A percentile compares a stretch with the other conserved stretches of the same genome.
These are phyloP conservation scores for Alternaria atra DNA, from an alignment of 2,329 filamentous ascomycete species.

Conservation along the genomic window DNA sequence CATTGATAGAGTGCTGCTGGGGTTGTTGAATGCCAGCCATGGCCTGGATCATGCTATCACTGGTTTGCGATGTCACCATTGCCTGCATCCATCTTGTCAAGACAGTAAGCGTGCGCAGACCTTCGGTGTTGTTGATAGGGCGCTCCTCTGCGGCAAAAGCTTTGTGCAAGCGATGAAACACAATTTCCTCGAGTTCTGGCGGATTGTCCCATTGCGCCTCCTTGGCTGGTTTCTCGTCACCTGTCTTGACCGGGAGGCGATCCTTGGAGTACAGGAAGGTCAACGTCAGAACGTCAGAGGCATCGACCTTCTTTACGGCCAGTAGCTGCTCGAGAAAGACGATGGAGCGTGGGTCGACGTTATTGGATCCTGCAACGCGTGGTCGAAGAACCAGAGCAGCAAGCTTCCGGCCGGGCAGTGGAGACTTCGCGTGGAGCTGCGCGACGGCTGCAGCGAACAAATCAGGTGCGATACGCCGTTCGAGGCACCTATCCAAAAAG, in stretches of 20 bases:
- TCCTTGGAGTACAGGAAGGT: constrained; percentile 49
- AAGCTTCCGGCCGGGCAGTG: constrained; percentile 48
- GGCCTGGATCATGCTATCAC: constrained; percentile 51
- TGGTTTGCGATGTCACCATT: constrained; percentile 51
- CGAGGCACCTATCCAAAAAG: constrained; percentile 49
- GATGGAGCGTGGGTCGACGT: constrained; percentile 47
- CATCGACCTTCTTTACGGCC: constrained; percentile 43
- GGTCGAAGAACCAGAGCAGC: constrained; percentile 47
- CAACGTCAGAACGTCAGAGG: constrained; percentile 45
- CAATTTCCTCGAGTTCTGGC: constrained; percentile 49
- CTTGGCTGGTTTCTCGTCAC: constrained; percentile 28
- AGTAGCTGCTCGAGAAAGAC: constrained; percentile 49
- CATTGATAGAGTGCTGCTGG: constrained; percentile 67
- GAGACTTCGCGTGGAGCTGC: constrained; percentile 46
- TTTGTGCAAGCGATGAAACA: constrained; percentile 50
- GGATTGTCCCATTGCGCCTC: constrained; percentile 44
- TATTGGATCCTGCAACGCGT: constrained; percentile 34
- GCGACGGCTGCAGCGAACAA: constrained; percentile 45
- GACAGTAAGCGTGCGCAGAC: constrained; percentile 39
- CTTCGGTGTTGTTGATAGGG: constrained; percentile 43
- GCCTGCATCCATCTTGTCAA: constrained; percentile 52
- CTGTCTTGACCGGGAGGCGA: constrained; percentile 33
- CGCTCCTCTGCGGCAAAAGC: constrained; percentile 46
- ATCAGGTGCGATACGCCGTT: constrained; percentile 41
- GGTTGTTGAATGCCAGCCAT: constrained; percentile 56